These are phyloP conservation scores for Platanthera zijinensis DNA, from an alignment of 106 monocot genomes.

Conservation along the genomic window DNA sequence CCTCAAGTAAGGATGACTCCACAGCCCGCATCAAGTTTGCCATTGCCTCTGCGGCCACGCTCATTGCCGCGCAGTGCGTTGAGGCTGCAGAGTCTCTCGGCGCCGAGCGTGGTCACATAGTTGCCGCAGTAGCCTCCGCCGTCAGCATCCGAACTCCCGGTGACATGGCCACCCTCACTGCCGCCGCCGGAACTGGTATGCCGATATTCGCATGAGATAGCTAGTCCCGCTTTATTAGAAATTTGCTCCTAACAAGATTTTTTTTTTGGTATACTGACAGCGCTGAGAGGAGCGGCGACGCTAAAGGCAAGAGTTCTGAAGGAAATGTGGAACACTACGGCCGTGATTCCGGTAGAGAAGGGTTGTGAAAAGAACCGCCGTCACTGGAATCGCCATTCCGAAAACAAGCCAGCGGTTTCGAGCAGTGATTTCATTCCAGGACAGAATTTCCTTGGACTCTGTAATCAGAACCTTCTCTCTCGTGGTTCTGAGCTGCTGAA, in stretches of 20 bases:
- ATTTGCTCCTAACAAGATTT: neutral
- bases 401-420: neutral
- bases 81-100: constrained; percentile 63
- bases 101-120: constrained; percentile 54
- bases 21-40: constrained; percentile 47
- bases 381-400: neutral
- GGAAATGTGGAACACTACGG: constrained; percentile 79
- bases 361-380: neutral
- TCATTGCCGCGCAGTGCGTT: constrained; percentile 69
- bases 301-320: constrained; percentile 72
- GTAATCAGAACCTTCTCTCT: constrained; percentile 70
- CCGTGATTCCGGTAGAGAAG: constrained; percentile 72
- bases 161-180: constrained; percentile 55
- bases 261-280: constrained; percentile 15
- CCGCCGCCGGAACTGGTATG: constrained; percentile 69
- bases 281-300: constrained; percentile 67
- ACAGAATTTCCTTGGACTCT: constrained; percentile 65
- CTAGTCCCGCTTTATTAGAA: neutral
- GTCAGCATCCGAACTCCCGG: constrained; percentile 55
- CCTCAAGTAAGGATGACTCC: constrained; percentile 34
- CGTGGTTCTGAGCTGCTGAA: constrained; percentile 76
- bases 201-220: neutral
- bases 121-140: constrained; percentile 45
- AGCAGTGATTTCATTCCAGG: constrained; percentile 12
- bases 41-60: constrained; percentile 60